These are phyloP conservation scores for Hypomontagnella monticulosa DNA, from an alignment of 495 filamentous ascomycete genomes.

Conservation along the genomic window DNA sequence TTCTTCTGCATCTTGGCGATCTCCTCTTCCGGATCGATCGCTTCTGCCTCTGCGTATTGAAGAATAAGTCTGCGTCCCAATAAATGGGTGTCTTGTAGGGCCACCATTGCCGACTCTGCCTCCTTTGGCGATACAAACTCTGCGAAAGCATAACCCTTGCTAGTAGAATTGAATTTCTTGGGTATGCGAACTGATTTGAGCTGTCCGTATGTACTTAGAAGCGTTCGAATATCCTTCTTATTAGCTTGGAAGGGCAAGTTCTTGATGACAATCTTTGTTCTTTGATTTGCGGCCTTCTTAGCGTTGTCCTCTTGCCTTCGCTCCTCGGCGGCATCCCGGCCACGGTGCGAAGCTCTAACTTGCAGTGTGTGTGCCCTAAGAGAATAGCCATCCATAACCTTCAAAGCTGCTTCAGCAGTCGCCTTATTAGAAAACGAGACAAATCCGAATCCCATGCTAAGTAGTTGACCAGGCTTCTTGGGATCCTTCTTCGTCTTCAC, in stretches of 20 bases:
- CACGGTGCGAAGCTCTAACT: conserved; percentile 85
- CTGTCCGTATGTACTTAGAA: conserved; percentile 90
- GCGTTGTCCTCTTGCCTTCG: conserved; percentile 76
- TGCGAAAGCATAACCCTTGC: conserved; percentile 96
- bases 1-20: conserved; percentile 97
- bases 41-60: conserved; percentile 85
- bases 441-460: conserved; percentile 98
- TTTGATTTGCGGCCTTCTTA: conserved; percentile 75
- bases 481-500: conserved; percentile 90
- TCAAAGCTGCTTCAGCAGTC: conserved; percentile 79
- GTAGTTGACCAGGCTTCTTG: conserved; percentile 80
- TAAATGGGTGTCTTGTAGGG: conserved; percentile 92
- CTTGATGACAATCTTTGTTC: conserved; percentile 96
- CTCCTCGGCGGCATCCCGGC: conserved; percentile 85
- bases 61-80: conserved; percentile 87
- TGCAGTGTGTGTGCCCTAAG: conserved; percentile 86
- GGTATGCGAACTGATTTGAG: conserved; percentile 91
- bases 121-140: conserved; percentile 93
- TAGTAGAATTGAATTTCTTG: conserved; percentile 87
- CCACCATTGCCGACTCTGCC: conserved; percentile 90
- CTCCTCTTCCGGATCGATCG: conserved; percentile 91
- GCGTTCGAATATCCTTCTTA: conserved; percentile 86
- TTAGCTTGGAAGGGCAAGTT: conserved; percentile 96
- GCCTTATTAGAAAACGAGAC: conserved; percentile 82
- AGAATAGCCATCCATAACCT: conserved; percentile 84